These are phyloP conservation scores for Conoideocrella luteorostrata DNA, from an alignment of 2,329 filamentous ascomycete genomes.

Conservation along the genomic window DNA sequence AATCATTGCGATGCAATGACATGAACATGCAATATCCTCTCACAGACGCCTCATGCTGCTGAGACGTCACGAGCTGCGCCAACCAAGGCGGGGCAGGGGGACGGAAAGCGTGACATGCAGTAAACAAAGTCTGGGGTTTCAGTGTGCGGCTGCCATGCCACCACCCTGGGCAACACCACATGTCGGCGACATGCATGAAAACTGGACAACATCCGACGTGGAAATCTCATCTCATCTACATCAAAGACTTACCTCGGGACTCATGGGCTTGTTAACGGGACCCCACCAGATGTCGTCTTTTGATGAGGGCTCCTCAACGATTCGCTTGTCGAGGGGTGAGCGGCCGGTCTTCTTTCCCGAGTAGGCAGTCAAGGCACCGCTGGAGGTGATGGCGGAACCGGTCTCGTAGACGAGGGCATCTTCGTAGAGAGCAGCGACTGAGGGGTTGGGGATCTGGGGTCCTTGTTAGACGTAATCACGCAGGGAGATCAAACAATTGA, in stretches of 20 bases:
- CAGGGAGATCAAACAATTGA: neutral
- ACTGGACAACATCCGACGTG: too few species aligned
- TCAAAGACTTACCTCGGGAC: conserved; percentile 65
- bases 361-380: conserved; percentile 92
- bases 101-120: neutral
- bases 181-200: conserved; percentile 4
- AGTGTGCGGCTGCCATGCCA: neutral
- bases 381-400: conserved; percentile 93
- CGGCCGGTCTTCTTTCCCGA: conserved; percentile 97
- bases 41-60: neutral
- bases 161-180: neutral
- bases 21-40: too few species aligned
- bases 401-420: conserved; percentile 95
- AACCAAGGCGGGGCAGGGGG: neutral
- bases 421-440: conserved; percentile 93
- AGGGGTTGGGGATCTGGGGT: conserved; percentile 73
- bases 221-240: too few species aligned
- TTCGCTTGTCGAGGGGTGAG: conserved; percentile 93
- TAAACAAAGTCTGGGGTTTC: neutral
- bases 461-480: too few species aligned
- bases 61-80: neutral
- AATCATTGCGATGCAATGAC: too few species aligned
- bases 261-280: conserved; percentile 99
- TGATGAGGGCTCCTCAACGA: conserved; percentile 85
- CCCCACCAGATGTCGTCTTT: conserved; percentile 98